Evolutionary conservation across 73 alveolate genomes (phyloP).

Genomic region (Durusdinium trenchii): DNA sequence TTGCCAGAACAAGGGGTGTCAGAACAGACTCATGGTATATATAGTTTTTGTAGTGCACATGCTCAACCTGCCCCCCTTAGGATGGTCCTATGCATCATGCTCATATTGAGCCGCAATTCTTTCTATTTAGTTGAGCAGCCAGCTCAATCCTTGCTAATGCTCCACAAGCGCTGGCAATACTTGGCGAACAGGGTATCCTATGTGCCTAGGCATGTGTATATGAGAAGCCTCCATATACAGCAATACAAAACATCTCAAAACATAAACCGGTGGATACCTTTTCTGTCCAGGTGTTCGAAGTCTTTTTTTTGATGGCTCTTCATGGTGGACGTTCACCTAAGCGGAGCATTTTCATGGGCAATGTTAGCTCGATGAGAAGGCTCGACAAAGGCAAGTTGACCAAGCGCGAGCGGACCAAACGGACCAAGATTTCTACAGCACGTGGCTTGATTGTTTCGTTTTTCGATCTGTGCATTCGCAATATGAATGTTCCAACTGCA

Average conservation of each 20-base stretch:
- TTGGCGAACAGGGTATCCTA: background rate
- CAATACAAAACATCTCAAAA: background rate
- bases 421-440: background rate
- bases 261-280: background rate
- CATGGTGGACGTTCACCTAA: background rate
- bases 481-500: background rate
- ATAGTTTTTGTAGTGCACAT: background rate
- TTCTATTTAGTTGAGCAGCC: constrained; percentile 30
- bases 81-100: constrained; percentile 4
- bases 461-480: background rate
- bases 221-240: no score
- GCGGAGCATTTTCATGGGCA: constrained; percentile 5
- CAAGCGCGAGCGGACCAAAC: background rate
- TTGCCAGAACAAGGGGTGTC: background rate
- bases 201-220: background rate
- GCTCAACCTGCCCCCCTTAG: background rate
- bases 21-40: background rate
- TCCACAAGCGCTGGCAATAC: constrained; percentile 42
- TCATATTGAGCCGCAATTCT: background rate
- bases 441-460: background rate
- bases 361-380: background rate
- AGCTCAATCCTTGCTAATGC: background rate
- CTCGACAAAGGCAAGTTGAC: background rate
- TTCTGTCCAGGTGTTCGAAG: background rate
- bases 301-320: background rate